Conservation (phyloP, 2,329 filamentous ascomycete genomes). For the Teratosphaeria destructans region DNA sequence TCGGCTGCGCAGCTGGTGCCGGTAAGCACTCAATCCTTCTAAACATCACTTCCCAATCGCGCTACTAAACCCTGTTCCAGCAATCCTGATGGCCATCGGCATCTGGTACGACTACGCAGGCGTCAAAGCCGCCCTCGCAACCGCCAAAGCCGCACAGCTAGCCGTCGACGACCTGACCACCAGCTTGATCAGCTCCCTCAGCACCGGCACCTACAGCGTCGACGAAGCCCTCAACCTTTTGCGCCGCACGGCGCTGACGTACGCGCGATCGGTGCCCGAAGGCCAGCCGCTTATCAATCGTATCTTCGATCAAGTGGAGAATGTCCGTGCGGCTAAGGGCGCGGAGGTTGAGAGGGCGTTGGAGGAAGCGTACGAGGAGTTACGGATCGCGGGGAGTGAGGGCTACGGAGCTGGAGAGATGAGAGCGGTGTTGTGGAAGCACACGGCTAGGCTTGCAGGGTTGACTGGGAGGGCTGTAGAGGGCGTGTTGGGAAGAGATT, state of each 20-base stretch:
- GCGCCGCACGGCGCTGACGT: conserved; percentile 17
- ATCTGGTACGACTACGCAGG: conserved; percentile 18
- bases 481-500: neutral
- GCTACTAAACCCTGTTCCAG: neutral
- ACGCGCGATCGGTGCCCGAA: conserved; percentile 17
- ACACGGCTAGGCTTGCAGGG: neutral
- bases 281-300: conserved; percentile 17
- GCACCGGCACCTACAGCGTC: conserved; percentile 19
- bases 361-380: conserved; percentile 11
- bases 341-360: conserved; percentile 17
- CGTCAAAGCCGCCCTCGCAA: conserved; percentile 17
- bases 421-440: neutral
- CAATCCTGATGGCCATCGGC: conserved; percentile 16
- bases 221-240: conserved; percentile 21
- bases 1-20: conserved; percentile 19
- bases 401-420: neutral
- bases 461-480: neutral
- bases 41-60: neutral
- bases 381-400: neutral
- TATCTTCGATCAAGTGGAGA: conserved; percentile 17
- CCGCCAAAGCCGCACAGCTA: conserved; percentile 15
- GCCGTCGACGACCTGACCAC: conserved; percentile 19
- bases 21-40: neutral
- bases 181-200: conserved; percentile 17
- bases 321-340: conserved; percentile 15